Conservation (phyloP, 2,329 filamentous ascomycete species). For the Fonsecaea monophora region DNA sequence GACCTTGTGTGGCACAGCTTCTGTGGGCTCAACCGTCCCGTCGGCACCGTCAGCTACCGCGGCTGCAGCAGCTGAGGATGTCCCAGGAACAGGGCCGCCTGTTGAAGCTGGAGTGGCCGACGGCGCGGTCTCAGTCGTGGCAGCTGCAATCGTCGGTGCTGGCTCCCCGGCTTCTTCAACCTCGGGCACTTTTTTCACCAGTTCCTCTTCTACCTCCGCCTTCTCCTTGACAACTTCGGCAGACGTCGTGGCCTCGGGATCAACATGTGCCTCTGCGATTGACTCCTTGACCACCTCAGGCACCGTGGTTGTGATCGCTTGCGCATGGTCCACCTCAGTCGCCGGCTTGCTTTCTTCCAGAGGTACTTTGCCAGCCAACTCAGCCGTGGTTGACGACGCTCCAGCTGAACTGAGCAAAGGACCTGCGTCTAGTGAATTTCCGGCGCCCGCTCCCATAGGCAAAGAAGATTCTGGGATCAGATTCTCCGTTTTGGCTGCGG, state of each 20-base stretch:
- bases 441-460: conserved; percentile 63
- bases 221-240: conserved; percentile 75
- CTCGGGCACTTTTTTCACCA: conserved; percentile 61
- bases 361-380: conserved; percentile 53
- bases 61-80: conserved; percentile 29
- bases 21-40: conserved; percentile 15
- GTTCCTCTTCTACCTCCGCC: conserved; percentile 74
- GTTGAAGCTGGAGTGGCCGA: conserved; percentile 15
- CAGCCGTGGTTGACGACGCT: conserved; percentile 55
- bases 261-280: conserved; percentile 59
- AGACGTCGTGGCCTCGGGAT: conserved; percentile 75
- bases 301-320: conserved; percentile 56
- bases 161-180: conserved; percentile 49
- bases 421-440: conserved; percentile 59
- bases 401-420: conserved; percentile 59
- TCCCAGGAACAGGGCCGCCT: conserved; percentile 20
- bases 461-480: conserved; percentile 84
- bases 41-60: conserved; percentile 34
- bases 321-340: conserved; percentile 58
- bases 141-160: conserved; percentile 51
- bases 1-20: conserved; percentile 18
- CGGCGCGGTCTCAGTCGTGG: conserved; percentile 49
- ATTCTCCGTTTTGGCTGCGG: conserved; percentile 65
- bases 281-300: conserved; percentile 56
- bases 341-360: conserved; percentile 60